Conservation (phyloP, 208 protist genomes). For the Acanthamoeba castellanii region DNA sequence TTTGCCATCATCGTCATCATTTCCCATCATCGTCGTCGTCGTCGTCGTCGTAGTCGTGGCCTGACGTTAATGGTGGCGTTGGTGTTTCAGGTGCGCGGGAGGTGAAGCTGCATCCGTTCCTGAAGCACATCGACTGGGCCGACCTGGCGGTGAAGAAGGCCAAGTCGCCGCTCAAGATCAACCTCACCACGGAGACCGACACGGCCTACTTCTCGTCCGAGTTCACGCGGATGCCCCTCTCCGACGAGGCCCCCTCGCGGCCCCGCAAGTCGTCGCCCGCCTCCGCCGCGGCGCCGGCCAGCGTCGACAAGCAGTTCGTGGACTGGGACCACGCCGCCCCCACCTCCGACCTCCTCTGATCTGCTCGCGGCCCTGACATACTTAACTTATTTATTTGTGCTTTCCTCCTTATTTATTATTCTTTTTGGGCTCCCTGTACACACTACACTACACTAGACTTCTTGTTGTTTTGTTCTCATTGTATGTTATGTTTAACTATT, state of each 20-base stretch:
- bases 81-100: constrained; percentile 40
- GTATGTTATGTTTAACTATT: too few species aligned
- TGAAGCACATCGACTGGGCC: constrained; percentile 62
- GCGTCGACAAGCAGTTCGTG: constrained; percentile 58
- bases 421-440: too few species aligned
- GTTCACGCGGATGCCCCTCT: constrained; percentile 69
- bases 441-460: too few species aligned
- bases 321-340: constrained; percentile 65
- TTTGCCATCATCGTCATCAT: too few species aligned
- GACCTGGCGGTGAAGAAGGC: constrained; percentile 67
- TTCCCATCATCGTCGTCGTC: too few species aligned
- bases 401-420: too few species aligned
- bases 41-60: background rate
- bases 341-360: constrained; percentile 60
- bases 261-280: constrained; percentile 12
- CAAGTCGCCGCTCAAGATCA: constrained; percentile 72
- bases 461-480: too few species aligned
- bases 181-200: constrained; percentile 47
- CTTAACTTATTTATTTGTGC: background rate
- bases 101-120: constrained; percentile 70
- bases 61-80: background rate
- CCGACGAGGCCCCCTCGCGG: constrained; percentile 27
- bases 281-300: background rate
- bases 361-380: background rate
- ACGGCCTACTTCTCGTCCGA: constrained; percentile 74